phyloP scores from a whole-genome alignment of 352 stramenopile genomes.

The Globisporangium nunn region DNA sequence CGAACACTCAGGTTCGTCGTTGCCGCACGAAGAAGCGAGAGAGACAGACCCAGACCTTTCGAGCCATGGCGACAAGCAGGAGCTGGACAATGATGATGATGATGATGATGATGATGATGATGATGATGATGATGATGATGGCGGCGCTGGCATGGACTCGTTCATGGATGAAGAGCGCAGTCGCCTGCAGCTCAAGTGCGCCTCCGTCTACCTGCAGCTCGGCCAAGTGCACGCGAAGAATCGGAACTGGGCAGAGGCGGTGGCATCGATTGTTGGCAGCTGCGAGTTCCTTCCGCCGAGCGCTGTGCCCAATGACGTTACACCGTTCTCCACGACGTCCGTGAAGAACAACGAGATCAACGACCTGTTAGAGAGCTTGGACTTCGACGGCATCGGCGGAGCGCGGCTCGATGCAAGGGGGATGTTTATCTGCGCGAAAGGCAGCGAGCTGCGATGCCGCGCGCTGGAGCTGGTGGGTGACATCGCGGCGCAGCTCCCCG shows the following conservation, averaged over 20 bases:
- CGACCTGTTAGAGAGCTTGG: slow-evolving; percentile 37
- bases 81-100: slow-evolving; percentile 9
- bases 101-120: slow-evolving; percentile 13
- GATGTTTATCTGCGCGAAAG: slow-evolving; percentile 34
- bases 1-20: slow-evolving; percentile 11
- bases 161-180: slow-evolving; percentile 79
- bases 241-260: slow-evolving; percentile 27
- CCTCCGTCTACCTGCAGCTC: slow-evolving; percentile 62
- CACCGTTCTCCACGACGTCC: slow-evolving; percentile 16
- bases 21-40: slow-evolving; percentile 22
- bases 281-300: slow-evolving; percentile 32
- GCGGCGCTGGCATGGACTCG: slow-evolving; percentile 28
- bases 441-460: slow-evolving; percentile 47
- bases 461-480: slow-evolving; percentile 65
- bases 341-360: slow-evolving; percentile 24
- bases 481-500: slow-evolving; percentile 44
- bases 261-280: slow-evolving; percentile 39
- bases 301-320: slow-evolving; percentile 25
- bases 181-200: slow-evolving; percentile 69
- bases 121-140: slow-evolving; percentile 14
- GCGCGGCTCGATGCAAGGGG: slow-evolving; percentile 7
- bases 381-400: slow-evolving; percentile 57
- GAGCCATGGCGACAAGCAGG: slow-evolving; percentile 19
- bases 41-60: background rate
- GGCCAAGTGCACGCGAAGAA: slow-evolving; percentile 29